Evolutionary conservation across 2,329 filamentous ascomycete species (phyloP).

Genomic region (Aspergillus vadensis): DNA sequence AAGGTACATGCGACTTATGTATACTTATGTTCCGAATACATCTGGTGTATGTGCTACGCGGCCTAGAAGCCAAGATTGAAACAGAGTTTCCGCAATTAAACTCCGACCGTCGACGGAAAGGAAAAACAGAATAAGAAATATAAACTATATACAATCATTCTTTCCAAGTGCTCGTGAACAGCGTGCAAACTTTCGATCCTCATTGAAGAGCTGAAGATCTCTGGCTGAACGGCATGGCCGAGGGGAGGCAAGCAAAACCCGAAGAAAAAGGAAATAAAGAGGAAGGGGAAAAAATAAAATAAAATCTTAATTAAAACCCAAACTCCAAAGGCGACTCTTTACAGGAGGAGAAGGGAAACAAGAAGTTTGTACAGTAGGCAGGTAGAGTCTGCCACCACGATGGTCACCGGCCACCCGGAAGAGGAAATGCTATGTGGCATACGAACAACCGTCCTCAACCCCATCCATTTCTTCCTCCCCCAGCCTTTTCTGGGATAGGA

Average conservation of each 20-base stretch:
- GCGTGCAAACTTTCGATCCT: not conserved
- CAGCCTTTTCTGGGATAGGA: slow-evolving; percentile 2
- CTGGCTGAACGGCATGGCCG: not conserved
- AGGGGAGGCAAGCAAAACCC: not conserved
- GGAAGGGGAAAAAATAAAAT: not conserved
- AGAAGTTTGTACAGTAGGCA: no score
- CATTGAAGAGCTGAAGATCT: not conserved
- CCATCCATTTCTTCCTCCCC: not conserved
- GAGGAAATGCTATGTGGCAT: slow-evolving; percentile 8
- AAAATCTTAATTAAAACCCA: not conserved
- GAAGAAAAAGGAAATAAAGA: not conserved
- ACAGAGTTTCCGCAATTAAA: slow-evolving; percentile 1
- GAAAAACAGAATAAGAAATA: not conserved
- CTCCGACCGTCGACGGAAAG: not conserved
- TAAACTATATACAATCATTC: not conserved
- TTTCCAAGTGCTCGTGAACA: not conserved
- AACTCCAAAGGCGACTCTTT: not conserved
- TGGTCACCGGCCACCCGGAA: slow-evolving; percentile 18
- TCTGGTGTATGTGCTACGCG: not conserved
- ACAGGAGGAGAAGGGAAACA: not conserved
- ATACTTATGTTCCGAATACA: not conserved
- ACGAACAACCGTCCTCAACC: not conserved
- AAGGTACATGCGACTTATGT: not conserved
- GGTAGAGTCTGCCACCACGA: not conserved
- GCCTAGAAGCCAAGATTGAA: not conserved